Evolutionary conservation across 441 rosid genomes (phyloP).

Genomic region (Capsella rubella): DNA sequence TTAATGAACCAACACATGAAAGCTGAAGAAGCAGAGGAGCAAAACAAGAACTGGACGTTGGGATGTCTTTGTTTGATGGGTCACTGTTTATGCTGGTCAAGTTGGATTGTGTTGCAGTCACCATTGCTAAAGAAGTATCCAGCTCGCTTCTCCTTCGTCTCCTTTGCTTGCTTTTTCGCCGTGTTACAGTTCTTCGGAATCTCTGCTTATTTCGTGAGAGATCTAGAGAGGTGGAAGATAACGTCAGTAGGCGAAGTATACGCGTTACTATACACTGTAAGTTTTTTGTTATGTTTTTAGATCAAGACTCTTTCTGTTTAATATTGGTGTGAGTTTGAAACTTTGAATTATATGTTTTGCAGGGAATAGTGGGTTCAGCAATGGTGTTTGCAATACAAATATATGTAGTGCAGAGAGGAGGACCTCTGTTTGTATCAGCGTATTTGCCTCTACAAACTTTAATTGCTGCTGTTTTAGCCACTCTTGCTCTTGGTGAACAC

Average conservation of each 20-base stretch:
- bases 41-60: constrained; percentile 56
- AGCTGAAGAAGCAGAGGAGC: constrained; percentile 25
- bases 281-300: too few species aligned
- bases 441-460: constrained; percentile 82
- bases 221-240: constrained; percentile 66
- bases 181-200: constrained; percentile 67
- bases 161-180: constrained; percentile 75
- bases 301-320: neutral
- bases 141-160: constrained; percentile 79
- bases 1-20: neutral
- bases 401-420: constrained; percentile 81
- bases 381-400: constrained; percentile 84
- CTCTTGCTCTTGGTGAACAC: constrained; percentile 72
- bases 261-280: constrained; percentile 69
- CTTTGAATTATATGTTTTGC: constrained; percentile 23
- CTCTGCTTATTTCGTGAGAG: constrained; percentile 67
- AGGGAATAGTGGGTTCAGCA: constrained; percentile 89
- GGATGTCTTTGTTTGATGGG: constrained; percentile 82
- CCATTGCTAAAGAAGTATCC: constrained; percentile 83
- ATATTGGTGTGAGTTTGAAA: constrained; percentile 1
- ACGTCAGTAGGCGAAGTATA: constrained; percentile 57
- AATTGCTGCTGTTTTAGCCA: constrained; percentile 76
- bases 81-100: constrained; percentile 88
- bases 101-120: constrained; percentile 88
- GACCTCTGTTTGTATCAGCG: constrained; percentile 85